phyloP scores from a whole-genome alignment of 1,139 yeast genomes.

The Kodamaea fungicola region DNA sequence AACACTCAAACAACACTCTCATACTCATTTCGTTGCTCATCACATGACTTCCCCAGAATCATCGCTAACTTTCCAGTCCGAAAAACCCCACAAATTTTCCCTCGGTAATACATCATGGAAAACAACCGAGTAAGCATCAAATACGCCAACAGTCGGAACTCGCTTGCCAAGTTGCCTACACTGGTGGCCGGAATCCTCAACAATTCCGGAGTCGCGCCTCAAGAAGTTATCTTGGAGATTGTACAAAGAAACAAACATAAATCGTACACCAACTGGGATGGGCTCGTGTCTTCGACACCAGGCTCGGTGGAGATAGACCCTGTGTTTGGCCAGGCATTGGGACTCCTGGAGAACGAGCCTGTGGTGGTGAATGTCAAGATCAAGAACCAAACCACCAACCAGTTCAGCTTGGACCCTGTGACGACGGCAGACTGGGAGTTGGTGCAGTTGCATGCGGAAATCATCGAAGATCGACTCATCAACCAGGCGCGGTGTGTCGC shows the following conservation, averaged over 20 bases:
- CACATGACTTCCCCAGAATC: neutral
- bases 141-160: slow-evolving; percentile 42
- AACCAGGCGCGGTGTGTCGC: slow-evolving; percentile 80
- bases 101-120: slow-evolving; percentile 27
- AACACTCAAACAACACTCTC: too few species aligned
- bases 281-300: slow-evolving; percentile 44
- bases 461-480: slow-evolving; percentile 69
- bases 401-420: slow-evolving; percentile 75
- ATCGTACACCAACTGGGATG: slow-evolving; percentile 79
- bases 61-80: neutral
- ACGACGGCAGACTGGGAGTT: slow-evolving; percentile 87
- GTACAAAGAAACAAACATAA: slow-evolving; percentile 20
- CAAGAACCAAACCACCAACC: slow-evolving; percentile 49
- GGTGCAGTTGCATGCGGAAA: slow-evolving; percentile 77
- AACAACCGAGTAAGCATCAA: slow-evolving; percentile 30
- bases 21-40: neutral
- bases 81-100: neutral
- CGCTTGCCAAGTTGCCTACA: slow-evolving; percentile 59
- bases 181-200: slow-evolving; percentile 46
- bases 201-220: slow-evolving; percentile 54
- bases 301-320: slow-evolving; percentile 39
- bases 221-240: slow-evolving; percentile 56
- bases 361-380: slow-evolving; percentile 43
- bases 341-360: slow-evolving; percentile 38
- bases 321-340: slow-evolving; percentile 45